These are phyloP conservation scores for Mortierella polycephala DNA, from an alignment of 371 early-diverging fungal species.

Conservation along the genomic window DNA sequence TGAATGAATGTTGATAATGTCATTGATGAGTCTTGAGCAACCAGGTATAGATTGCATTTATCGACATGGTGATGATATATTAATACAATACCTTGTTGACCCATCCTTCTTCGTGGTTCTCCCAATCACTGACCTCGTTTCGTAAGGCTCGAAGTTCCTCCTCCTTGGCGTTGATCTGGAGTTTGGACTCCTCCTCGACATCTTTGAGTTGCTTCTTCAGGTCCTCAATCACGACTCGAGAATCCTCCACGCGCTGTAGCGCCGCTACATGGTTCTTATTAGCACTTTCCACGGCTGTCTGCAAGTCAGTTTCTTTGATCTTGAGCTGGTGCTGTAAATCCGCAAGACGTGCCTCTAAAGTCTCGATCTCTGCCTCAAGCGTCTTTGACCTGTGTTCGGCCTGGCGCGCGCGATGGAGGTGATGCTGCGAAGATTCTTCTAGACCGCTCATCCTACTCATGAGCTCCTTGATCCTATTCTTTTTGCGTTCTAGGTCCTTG, in stretches of 20 bases:
- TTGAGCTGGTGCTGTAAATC: constrained; percentile 13
- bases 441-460: constrained; percentile 15
- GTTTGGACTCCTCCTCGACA: constrained; percentile 7
- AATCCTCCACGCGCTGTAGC: constrained; percentile 2
- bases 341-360: constrained; percentile 7
- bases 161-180: constrained; percentile 2
- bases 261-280: constrained; percentile 6
- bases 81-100: constrained; percentile 16
- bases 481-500: constrained; percentile 12
- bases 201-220: constrained; percentile 22
- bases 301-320: constrained; percentile 12
- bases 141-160: constrained; percentile 4
- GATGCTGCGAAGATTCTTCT: constrained; percentile 6
- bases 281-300: constrained; percentile 8
- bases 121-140: constrained; percentile 24
- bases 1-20: too few species aligned
- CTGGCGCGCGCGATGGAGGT: neutral
- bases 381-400: constrained; percentile 14
- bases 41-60: neutral
- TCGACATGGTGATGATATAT: too few species aligned
- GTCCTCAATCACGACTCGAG: neutral
- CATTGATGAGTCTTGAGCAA: too few species aligned
- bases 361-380: constrained; percentile 13
- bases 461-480: constrained; percentile 6
- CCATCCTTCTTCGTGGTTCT: constrained; percentile 38